Evolutionary conservation across 345 rosid species (phyloP), one percentile per base, ranked within the genome.

Genomic region (Lumnitzera racemosa): DNA sequence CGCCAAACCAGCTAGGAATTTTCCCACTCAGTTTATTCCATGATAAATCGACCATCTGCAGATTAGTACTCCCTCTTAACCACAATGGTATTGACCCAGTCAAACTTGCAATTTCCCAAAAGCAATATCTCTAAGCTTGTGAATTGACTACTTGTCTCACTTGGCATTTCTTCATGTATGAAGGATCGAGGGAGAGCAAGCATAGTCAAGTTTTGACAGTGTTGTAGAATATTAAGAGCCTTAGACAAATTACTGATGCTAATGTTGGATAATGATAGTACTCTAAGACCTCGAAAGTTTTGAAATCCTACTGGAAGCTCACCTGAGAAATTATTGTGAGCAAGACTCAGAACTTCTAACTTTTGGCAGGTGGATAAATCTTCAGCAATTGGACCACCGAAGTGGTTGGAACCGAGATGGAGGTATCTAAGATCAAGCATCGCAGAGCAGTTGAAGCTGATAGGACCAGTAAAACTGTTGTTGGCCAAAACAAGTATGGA

Each of bases 11-110:
- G 2, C 15, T 3, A 2, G 65, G 65, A 20, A 62, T 52, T n/a
- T 14, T 7, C 24, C 65, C 58, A 36, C 49, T 47, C 36, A 62
- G n/a, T 24, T 2, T 36, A 24, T 62, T 62, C 65, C 57, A 52
- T 11, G 65, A 62, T 29, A 62, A 43, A 20, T 62, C 65, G 58
- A 62, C 31, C 36, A 62, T 41, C 65, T 52, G 46, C 58, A 62
- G 27, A 20, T 0, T 46, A 12, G 36, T 62, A 58, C 65, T 13
- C 11, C 20, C 20, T 0, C 15, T n/a, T 29, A 51, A 24, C 65
- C 58, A 62, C 36, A 1, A 15, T 5, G 65, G 65, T 20, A 62
- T 47, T 5, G 58, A 53, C 13, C 65, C 65, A 0, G 3, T 62
- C 24, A 62, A 62, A 50, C 46, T 36, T 17, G 7, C 65, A 16